Base-by-base conservation (phyloP, 2,329 filamentous ascomycete genomes). In the Alternaria gaisen region DNA sequence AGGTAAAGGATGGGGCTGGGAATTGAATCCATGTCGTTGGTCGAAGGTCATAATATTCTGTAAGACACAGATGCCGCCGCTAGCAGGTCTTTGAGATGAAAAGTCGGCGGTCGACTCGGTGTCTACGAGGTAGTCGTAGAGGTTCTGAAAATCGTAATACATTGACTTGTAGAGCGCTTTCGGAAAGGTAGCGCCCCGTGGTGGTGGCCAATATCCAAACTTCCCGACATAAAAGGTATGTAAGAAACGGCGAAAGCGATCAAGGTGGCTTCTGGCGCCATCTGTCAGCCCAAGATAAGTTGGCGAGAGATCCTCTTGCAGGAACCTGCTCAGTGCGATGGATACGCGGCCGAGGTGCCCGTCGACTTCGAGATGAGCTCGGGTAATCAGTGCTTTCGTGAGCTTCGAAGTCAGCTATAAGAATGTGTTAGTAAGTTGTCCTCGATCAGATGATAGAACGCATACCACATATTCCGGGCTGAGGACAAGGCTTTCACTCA, bases 61-160 rank as follows among this genome's bases (percentile, higher is more conserved):
- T 46, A 91, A 77, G 0, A 89, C 87, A 71, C 90, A 92, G 8
- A 93, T 86, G 0, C 90, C 91, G 5, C 89, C 90, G 46, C 85
- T 85, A 0, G 87, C 85, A 22, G 84, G 79, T 8, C 83, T 80
- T 1, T 88, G 84, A 53, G 82, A 83, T n/a, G 78, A 80, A 38
- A 85, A 78, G 11, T 82, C 79, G 4, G 79, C 75, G 0, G 83
- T 85, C 22, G 85, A 87, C 3, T 79, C 80, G 5, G 83, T 81
- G 67, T 95, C 91, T 0, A 90, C 90, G 0, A 95, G 82, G 48
- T 90, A 88, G 32, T 89, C 83, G 74, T 93, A 93, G 0, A 94
- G 80, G 3, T 85, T 87, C 52, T 87, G 84, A 65, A 95, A 93
- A 65, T 94, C 91, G 34, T 83, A 79, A 41, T 86, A 85, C 86